A percentile compares a stretch with the other conserved stretches of the same genome.
Conservation (phyloP, 2,329 filamentous ascomycete genomes). For the Penicillium decumbens region DNA sequence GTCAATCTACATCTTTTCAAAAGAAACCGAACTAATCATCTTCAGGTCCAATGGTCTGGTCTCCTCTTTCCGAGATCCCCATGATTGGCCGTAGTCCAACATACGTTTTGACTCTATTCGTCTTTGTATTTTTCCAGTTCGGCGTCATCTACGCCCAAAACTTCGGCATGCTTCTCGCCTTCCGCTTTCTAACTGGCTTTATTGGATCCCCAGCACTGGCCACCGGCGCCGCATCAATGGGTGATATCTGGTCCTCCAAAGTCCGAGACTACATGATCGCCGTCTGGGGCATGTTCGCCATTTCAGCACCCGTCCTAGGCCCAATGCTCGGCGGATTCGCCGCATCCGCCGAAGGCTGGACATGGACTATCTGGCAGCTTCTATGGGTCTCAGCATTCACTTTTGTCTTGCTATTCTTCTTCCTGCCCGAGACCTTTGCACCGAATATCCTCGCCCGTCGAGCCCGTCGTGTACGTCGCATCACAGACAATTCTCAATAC, state of each 20-base stretch:
- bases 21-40: neutral
- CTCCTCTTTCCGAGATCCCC: constrained; percentile 49
- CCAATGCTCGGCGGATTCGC: constrained; percentile 60
- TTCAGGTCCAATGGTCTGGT: constrained; percentile 44
- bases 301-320: constrained; percentile 53
- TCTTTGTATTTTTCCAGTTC: constrained; percentile 50
- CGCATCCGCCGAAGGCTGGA: constrained; percentile 54
- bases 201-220: constrained; percentile 46
- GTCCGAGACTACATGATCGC: constrained; percentile 54
- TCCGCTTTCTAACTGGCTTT: constrained; percentile 52
- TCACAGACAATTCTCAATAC: constrained; percentile 39
- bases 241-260: constrained; percentile 41
- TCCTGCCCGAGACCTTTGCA: constrained; percentile 29
- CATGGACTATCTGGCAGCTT: constrained; percentile 60
- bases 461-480: constrained; percentile 27
- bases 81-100: constrained; percentile 47
- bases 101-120: constrained; percentile 46
- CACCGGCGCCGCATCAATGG: constrained; percentile 44
- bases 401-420: constrained; percentile 44
- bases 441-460: constrained; percentile 20
- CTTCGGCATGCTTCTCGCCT: constrained; percentile 50
- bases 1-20: neutral
- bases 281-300: constrained; percentile 50
- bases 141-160: constrained; percentile 48
- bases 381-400: constrained; percentile 57